Percentiles rank a stretch among this genome's conserved stretches.
These are phyloP conservation scores for Gypsophila paniculata DNA, from an alignment of 179 eudicot genomes.

Conservation along the genomic window DNA sequence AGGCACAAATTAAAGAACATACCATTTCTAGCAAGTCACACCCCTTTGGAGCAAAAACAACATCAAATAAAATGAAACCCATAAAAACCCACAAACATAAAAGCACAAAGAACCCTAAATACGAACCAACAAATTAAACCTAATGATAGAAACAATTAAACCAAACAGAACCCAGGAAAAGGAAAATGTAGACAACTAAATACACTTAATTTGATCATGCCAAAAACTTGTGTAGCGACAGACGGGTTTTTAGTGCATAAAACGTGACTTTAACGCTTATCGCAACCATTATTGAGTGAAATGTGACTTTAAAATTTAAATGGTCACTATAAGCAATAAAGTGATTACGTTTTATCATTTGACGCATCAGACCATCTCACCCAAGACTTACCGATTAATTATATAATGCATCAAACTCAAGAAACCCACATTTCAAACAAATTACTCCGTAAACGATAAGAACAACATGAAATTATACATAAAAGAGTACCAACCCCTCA, in stretches of 20 bases:
- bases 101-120: not conserved
- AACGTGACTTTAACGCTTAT: too few species aligned
- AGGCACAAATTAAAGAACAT: too few species aligned
- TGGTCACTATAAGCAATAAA: too few species aligned
- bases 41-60: not conserved
- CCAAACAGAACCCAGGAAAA: not conserved
- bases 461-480: not conserved
- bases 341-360: too few species aligned
- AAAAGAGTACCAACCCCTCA: not conserved
- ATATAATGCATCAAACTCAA: not conserved
- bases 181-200: conserved; percentile 1
- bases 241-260: too few species aligned
- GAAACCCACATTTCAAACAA: not conserved
- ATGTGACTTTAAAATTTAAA: too few species aligned
- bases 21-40: not conserved
- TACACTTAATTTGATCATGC: not conserved
- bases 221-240: too few species aligned
- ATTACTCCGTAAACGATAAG: not conserved
- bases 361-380: too few species aligned
- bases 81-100: not conserved
- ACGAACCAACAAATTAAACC: not conserved
- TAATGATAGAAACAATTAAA: not conserved
- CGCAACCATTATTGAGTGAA: too few species aligned
- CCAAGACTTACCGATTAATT: not conserved
- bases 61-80: not conserved